A percentile compares a stretch with the other conserved stretches of the same genome.
These are phyloP conservation scores for Mycena filopes DNA, from an alignment of 768 basidiomycete species.

Conservation along the genomic window DNA sequence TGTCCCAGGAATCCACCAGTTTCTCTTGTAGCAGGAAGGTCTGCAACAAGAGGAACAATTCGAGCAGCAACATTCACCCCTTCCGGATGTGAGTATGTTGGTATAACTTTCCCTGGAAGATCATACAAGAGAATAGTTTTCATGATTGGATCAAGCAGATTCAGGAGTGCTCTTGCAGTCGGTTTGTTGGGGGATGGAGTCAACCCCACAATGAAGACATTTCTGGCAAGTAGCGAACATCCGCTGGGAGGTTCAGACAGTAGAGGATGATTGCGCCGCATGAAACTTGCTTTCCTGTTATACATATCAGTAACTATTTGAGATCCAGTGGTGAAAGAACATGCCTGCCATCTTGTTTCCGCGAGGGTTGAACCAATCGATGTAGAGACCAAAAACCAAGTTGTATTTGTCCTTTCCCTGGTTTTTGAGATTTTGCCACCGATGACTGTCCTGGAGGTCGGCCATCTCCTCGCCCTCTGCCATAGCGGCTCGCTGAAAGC, in stretches of 20 bases:
- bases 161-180: conserved; percentile 9
- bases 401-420: conserved; percentile 5
- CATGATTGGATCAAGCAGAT: conserved; percentile 19
- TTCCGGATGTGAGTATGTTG: conserved; percentile 25
- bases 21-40: conserved; percentile 32
- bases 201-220: conserved; percentile 39
- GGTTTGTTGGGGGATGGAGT: conserved; percentile 42
- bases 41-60: conserved; percentile 32
- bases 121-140: conserved; percentile 10
- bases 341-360: conserved; percentile 36
- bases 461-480: neutral
- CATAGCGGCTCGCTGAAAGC: neutral
- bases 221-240: conserved; percentile 35
- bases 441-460: conserved; percentile 10
- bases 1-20: conserved; percentile 30
- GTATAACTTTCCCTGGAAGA: conserved; percentile 12
- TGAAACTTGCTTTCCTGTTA: conserved; percentile 14
- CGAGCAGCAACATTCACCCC: conserved; percentile 28
- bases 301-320: neutral
- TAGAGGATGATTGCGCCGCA: conserved; percentile 24
- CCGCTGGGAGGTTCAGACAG: conserved; percentile 41
- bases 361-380: conserved; percentile 40
- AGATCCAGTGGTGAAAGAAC: neutral
- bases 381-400: conserved; percentile 34
- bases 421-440: conserved; percentile 11